phyloP scores from a whole-genome alignment of 768 basidiomycete genomes.

The Solioccasus polychromus region DNA sequence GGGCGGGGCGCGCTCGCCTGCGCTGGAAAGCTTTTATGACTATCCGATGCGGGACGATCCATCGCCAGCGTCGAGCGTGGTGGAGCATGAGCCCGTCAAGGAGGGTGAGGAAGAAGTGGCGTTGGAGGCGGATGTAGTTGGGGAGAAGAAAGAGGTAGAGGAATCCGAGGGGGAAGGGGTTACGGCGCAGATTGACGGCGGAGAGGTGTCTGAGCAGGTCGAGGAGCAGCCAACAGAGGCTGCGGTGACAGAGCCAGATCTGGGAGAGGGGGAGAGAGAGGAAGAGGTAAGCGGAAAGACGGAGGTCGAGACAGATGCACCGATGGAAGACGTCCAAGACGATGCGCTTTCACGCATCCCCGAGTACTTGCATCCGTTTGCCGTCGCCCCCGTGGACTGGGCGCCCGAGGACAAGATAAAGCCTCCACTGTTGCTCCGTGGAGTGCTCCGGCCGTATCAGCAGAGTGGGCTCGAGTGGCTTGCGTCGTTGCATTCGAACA shows the following conservation, averaged over 20 bases:
- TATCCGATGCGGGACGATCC: slow-evolving; percentile 22
- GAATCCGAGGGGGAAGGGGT: background rate
- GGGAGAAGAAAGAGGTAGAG: background rate
- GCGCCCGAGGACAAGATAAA: slow-evolving; percentile 53
- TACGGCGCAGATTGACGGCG: too few relatives aligned
- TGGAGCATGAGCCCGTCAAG: slow-evolving; percentile 22
- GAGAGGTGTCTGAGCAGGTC: slow-evolving; percentile 18
- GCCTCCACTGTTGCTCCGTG: slow-evolving; percentile 76
- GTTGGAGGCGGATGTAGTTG: background rate
- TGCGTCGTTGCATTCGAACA: slow-evolving; percentile 77
- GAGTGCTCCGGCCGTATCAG: slow-evolving; percentile 88
- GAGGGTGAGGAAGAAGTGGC: slow-evolving; percentile 5
- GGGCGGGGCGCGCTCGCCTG: slow-evolving; percentile 19
- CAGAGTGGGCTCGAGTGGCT: slow-evolving; percentile 94
- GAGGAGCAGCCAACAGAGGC: slow-evolving; percentile 12
- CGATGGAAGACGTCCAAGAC: slow-evolving; percentile 39
- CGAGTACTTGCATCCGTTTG: slow-evolving; percentile 63
- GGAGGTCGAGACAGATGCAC: slow-evolving; percentile 3
- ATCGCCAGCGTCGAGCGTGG: slow-evolving; percentile 29
- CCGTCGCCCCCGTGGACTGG: slow-evolving; percentile 72
- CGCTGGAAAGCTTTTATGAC: slow-evolving; percentile 24
- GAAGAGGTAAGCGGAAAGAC: background rate
- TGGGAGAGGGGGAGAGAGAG: background rate
- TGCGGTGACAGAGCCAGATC: background rate
- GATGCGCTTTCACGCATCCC: slow-evolving; percentile 40